These are phyloP conservation scores for Trametes sp. DNA, from an alignment of 1,284 basidiomycete genomes.

Conservation along the genomic window DNA sequence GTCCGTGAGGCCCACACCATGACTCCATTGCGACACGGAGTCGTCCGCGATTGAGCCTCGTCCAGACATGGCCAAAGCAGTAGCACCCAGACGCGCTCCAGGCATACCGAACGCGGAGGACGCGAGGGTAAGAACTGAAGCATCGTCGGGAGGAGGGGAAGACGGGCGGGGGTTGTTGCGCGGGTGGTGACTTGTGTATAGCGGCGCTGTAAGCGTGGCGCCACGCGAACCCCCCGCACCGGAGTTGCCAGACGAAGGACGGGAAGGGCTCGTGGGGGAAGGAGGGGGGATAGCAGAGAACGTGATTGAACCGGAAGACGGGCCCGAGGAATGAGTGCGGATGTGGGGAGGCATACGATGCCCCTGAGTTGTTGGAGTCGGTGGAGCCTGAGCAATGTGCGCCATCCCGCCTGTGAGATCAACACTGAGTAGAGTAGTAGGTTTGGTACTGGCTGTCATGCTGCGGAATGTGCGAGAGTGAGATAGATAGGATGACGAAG, in stretches of 20 bases:
- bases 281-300: constrained; percentile 70
- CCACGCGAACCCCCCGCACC: constrained; percentile 19
- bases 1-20: constrained; percentile 57
- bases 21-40: constrained; percentile 71
- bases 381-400: constrained; percentile 89
- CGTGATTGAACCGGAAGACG: constrained; percentile 67
- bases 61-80: constrained; percentile 36
- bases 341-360: constrained; percentile 63
- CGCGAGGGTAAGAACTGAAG: constrained; percentile 90
- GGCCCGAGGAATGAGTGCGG: constrained; percentile 63
- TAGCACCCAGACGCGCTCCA: constrained; percentile 49
- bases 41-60: constrained; percentile 57
- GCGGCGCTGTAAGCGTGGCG: constrained; percentile 76
- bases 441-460: constrained; percentile 91
- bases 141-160: constrained; percentile 90
- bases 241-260: constrained; percentile 50
- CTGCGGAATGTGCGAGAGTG: constrained; percentile 82
- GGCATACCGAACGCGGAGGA: constrained; percentile 88
- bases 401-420: constrained; percentile 85
- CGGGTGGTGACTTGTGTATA: constrained; percentile 91
- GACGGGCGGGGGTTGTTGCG: constrained; percentile 94
- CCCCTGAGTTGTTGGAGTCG: constrained; percentile 58
- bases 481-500: constrained; percentile 81
- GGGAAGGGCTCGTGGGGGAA: constrained; percentile 54
- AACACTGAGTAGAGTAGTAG: constrained; percentile 90